Conservation (phyloP, 2,329 filamentous ascomycete genomes). For the Penicillium olsonii region DNA sequence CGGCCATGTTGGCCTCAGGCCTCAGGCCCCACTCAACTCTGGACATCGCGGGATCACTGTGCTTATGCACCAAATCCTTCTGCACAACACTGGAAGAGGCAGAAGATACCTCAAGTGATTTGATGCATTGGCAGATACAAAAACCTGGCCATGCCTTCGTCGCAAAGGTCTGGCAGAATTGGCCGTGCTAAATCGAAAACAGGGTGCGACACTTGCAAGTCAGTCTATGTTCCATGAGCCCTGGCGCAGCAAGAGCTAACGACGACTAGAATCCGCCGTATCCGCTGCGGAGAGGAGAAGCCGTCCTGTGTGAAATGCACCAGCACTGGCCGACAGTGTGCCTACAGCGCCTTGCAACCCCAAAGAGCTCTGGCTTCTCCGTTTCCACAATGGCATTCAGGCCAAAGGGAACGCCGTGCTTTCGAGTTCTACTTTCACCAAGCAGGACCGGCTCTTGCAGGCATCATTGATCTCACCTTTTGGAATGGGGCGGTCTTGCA, state of each 20-base stretch:
- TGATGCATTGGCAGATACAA: neutral
- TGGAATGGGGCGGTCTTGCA: slow-evolving; percentile 30
- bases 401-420: slow-evolving; percentile 25
- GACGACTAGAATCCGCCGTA: slow-evolving; percentile 12
- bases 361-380: neutral
- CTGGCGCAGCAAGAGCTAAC: neutral
- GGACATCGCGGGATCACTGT: too few species aligned
- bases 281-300: slow-evolving; percentile 21
- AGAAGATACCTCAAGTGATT: neutral
- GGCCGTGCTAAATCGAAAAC: slow-evolving; percentile 23
- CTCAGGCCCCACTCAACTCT: too few species aligned
- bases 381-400: slow-evolving; percentile 7
- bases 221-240: neutral
- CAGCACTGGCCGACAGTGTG: slow-evolving; percentile 20
- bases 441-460: slow-evolving; percentile 24
- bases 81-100: neutral
- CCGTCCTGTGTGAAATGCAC: slow-evolving; percentile 17
- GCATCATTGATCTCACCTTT: slow-evolving; percentile 27
- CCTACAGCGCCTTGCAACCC: slow-evolving; percentile 2
- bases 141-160: neutral
- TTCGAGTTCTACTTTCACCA: slow-evolving; percentile 31
- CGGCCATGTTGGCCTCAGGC: too few species aligned
- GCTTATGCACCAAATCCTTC: neutral
- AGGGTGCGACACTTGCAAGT: slow-evolving; percentile 28
- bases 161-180: slow-evolving; percentile 8